Evolutionary conservation across 2,329 filamentous ascomycete genomes (phyloP).

Genomic region (Hirsutella minnesotensis): DNA sequence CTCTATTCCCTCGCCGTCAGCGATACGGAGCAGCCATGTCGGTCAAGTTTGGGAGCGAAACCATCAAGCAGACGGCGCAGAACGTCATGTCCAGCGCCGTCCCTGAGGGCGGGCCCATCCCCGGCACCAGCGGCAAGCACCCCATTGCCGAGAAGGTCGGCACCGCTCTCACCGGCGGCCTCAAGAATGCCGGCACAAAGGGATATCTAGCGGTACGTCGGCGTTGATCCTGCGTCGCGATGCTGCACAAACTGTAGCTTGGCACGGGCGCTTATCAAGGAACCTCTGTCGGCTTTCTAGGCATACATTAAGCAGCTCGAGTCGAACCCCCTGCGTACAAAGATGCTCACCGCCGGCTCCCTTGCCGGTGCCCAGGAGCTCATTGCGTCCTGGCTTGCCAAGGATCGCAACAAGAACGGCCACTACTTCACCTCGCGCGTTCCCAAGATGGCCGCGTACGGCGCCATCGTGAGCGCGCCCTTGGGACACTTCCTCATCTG

Average conservation of each 20-base stretch:
- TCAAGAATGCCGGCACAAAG: conserved; percentile 53
- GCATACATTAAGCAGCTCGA: conserved; percentile 90
- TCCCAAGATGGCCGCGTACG: conserved; percentile 97
- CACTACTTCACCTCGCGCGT: conserved; percentile 96
- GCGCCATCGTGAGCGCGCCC: conserved; percentile 86
- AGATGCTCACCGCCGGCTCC: conserved; percentile 96
- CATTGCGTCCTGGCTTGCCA: conserved; percentile 90
- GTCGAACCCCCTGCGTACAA: conserved; percentile 87
- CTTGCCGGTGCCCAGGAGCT: conserved; percentile 86
- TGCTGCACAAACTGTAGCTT: too few species aligned
- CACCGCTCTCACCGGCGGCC: conserved; percentile 61
- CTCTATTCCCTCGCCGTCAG: background rate
- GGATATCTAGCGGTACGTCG: conserved; percentile 68
- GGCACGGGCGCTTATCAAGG: too few species aligned
- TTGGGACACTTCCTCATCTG: conserved; percentile 91
- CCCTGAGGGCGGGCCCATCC: conserved; percentile 30
- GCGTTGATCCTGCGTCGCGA: too few species aligned
- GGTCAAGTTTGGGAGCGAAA: conserved; percentile 78
- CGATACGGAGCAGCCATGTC: conserved; percentile 47
- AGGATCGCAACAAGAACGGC: conserved; percentile 92
- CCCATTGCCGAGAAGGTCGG: conserved; percentile 52
- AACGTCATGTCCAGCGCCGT: conserved; percentile 18
- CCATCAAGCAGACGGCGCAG: conserved; percentile 33
- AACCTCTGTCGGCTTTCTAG: conserved; percentile 33
- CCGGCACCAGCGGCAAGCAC: conserved; percentile 50